Percentiles rank a stretch among this genome's conserved stretches.
phyloP scores from a whole-genome alignment of 371 early-diverging fungal genomes.

The Mortierella sp. region DNA sequence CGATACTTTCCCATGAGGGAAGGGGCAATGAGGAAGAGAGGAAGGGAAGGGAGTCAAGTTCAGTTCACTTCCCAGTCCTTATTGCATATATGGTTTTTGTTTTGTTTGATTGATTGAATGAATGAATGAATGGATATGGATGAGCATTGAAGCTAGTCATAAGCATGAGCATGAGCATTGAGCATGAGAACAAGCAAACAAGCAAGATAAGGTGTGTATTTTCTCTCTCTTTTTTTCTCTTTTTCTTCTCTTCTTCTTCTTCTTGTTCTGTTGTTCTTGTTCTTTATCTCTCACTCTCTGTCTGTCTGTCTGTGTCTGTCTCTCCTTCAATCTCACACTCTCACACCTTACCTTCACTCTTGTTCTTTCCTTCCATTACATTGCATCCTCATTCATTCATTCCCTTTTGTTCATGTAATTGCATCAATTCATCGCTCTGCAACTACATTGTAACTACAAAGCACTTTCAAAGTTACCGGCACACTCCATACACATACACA shows the following conservation, averaged over 20 bases:
- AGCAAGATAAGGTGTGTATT: neutral
- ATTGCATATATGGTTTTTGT: neutral
- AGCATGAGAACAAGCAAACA: neutral
- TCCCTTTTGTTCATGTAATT: neutral
- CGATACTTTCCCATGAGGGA: constrained; percentile 33
- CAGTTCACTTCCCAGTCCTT: neutral
- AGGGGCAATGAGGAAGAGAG: neutral
- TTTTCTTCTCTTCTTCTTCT: neutral
- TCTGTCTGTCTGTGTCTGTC: neutral
- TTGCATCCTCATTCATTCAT: constrained; percentile 5
- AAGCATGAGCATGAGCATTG: neutral
- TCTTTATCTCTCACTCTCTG: neutral
- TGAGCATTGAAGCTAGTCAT: neutral
- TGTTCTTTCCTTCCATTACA: constrained; percentile 10
- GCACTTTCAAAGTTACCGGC: too few species aligned
- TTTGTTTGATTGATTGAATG: too few species aligned
- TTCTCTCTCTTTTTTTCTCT: neutral
- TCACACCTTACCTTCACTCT: constrained; percentile 3
- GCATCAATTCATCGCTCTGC: neutral
- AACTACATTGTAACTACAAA: too few species aligned
- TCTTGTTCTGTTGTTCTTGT: neutral
- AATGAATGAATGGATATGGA: too few species aligned
- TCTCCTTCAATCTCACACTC: constrained; percentile 8
- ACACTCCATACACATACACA: too few species aligned
- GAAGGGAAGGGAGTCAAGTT: neutral